Conservation (phyloP, 1,284 basidiomycete genomes). For the Cutaneotrichosporon curvatum region DNA sequence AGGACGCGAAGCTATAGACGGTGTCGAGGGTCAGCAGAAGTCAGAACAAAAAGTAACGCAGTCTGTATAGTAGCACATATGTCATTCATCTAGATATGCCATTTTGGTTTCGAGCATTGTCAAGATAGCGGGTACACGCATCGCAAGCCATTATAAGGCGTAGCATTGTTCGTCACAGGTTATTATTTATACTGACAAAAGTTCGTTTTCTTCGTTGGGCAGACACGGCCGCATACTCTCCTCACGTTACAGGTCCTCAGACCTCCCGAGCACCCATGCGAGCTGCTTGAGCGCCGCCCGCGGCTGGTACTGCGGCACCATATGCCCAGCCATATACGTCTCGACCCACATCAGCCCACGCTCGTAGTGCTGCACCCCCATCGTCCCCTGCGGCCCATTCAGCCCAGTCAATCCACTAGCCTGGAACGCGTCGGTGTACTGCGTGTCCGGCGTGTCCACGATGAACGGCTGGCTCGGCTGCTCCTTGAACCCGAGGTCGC, state of each 20-base stretch:
- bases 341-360: slow-evolving; percentile 24
- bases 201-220: too few relatives aligned
- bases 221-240: too few relatives aligned
- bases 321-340: slow-evolving; percentile 17
- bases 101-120: too few relatives aligned
- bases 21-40: too few relatives aligned
- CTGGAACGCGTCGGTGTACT: not conserved
- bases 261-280: slow-evolving; percentile 20
- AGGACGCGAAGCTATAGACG: not conserved
- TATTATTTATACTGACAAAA: too few relatives aligned
- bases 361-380: slow-evolving; percentile 23
- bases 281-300: slow-evolving; percentile 16
- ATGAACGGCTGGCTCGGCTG: slow-evolving; percentile 11
- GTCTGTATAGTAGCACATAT: too few relatives aligned
- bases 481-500: slow-evolving; percentile 22
- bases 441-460: slow-evolving; percentile 3
- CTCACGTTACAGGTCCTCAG: not conserved
- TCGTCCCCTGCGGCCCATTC: slow-evolving; percentile 13
- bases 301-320: slow-evolving; percentile 19
- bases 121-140: too few relatives aligned
- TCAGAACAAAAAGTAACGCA: too few relatives aligned
- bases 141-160: too few relatives aligned
- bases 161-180: too few relatives aligned
- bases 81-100: too few relatives aligned
- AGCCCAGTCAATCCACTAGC: not conserved